Conservation (phyloP, 345 rosid genomes). For the Orychophragmus violaceus region DNA sequence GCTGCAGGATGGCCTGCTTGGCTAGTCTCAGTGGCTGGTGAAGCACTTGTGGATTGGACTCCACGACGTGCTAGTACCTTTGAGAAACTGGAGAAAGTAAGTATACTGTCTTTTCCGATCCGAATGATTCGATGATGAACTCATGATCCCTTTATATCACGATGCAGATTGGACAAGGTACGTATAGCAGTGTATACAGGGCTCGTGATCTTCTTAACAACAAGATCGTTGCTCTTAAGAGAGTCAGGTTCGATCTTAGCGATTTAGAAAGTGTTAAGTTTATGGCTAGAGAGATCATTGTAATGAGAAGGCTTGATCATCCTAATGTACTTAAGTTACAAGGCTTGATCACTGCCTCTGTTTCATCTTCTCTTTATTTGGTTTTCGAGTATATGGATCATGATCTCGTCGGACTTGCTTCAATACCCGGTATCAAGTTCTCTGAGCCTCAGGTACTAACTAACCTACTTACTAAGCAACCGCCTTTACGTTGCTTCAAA, state of each 20-base stretch:
- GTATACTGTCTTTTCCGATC: conserved; percentile 15
- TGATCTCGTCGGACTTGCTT: conserved; percentile 85
- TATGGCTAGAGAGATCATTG: conserved; percentile 84
- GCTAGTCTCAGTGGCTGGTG: conserved; percentile 78
- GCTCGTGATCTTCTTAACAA: conserved; percentile 63
- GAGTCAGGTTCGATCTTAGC: conserved; percentile 68
- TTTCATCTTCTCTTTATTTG: conserved; percentile 72
- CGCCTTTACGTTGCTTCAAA: background rate
- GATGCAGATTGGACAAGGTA: conserved; percentile 96
- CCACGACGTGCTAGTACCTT: conserved; percentile 75
- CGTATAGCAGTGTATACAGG: conserved; percentile 87
- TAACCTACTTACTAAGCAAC: background rate
- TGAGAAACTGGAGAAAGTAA: conserved; percentile 84
- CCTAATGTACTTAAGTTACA: conserved; percentile 83
- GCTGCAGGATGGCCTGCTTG: conserved; percentile 84
- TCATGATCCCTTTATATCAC: background rate
- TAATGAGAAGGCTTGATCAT: conserved; percentile 80
- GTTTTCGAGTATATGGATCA: conserved; percentile 98
- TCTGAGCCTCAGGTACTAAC: conserved; percentile 79
- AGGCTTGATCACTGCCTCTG: conserved; percentile 77
- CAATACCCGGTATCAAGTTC: conserved; percentile 74
- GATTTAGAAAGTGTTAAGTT: conserved; percentile 84
- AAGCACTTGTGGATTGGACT: conserved; percentile 85
- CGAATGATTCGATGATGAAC: background rate
- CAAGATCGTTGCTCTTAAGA: conserved; percentile 79